Base-by-base conservation (phyloP, 202 grass and related monocot genomes). In the Elaeis oleifera region DNA sequence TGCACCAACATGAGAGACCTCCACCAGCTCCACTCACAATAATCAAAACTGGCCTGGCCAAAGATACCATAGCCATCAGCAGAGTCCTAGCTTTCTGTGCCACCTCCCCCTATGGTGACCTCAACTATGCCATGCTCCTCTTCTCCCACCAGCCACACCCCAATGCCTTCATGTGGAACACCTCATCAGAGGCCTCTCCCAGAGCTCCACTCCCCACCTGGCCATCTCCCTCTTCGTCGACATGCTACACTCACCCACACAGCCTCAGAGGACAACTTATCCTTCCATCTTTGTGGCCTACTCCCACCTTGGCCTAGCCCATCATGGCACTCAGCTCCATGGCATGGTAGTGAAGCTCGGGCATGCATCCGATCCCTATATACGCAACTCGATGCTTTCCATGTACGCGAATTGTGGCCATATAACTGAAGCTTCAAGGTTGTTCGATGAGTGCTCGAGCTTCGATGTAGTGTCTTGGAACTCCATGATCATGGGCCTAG, bases 151-250 rank as follows among this genome's bases (percentile, higher is more conserved):
- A 75, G 56, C 82, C 66, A 50, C 24, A 28, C 15, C 76, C 79
- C 39, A 95, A 89, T 64, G 56, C 90, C 53, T 95, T 90, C 77
- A 95, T 84, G 85, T 95, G 75, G 75, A 86, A 89, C 72, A 81
- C 80, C 64, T 80, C 56, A 95, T 95, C 23, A 24, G 85, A 18
- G 82, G 72, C 21, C 66, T 95, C 15, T 75, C 85, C 56, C 73
- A 81, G 23, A 75, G 81, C 11, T 72, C 79, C 11, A 49, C 74
- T 0, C 82, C 85, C 1, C 73, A 68, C 51, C 23, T 76, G 0
- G 85, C 85, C 23, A 16, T 89, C 8, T 51, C 58, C 27, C 64
- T 86, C 25, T 95, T 95, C 52, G 14, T 81, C 5, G 71, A 81
- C 24, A 89, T 89, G 90, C 79, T 95, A 11, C 18, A 13, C 59